Evolutionary conservation across 805 yeast genomes (phyloP).

Genomic region (Suhomyces faveliae): DNA sequence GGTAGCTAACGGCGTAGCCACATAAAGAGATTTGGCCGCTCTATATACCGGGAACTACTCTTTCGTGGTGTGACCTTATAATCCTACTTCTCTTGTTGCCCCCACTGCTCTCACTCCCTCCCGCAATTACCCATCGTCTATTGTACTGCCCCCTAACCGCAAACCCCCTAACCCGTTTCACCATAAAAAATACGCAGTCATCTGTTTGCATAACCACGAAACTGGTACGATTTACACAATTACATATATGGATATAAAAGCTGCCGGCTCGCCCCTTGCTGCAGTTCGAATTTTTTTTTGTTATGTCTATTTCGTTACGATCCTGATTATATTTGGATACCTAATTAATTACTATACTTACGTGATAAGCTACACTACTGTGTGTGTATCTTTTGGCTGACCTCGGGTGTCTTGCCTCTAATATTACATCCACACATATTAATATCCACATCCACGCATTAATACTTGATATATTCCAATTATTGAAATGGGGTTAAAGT

Average conservation of each 20-base stretch:
- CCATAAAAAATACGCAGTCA: background rate
- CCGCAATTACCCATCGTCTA: background rate
- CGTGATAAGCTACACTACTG: background rate
- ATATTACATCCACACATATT: background rate
- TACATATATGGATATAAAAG: background rate
- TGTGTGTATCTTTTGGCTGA: background rate
- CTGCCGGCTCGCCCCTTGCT: background rate
- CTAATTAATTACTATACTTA: background rate
- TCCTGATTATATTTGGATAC: background rate
- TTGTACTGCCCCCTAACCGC: constrained; percentile 2
- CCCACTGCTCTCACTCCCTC: background rate
- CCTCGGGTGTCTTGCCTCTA: background rate
- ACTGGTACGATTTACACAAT: background rate
- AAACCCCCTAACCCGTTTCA: constrained; percentile 1
- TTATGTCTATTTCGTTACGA: background rate
- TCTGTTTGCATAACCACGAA: background rate
- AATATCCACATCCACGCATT: background rate
- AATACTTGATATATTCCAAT: background rate
- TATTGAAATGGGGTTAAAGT: constrained; percentile 36
- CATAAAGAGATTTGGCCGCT: background rate
- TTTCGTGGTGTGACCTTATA: background rate
- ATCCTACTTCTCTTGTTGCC: background rate
- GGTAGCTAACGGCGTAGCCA: background rate
- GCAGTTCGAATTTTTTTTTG: background rate
- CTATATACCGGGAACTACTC: background rate